Evolutionary conservation across 805 yeast species (phyloP), one percentile per base, ranked within the genome.

Genomic region (Torulaspora maleeae): DNA sequence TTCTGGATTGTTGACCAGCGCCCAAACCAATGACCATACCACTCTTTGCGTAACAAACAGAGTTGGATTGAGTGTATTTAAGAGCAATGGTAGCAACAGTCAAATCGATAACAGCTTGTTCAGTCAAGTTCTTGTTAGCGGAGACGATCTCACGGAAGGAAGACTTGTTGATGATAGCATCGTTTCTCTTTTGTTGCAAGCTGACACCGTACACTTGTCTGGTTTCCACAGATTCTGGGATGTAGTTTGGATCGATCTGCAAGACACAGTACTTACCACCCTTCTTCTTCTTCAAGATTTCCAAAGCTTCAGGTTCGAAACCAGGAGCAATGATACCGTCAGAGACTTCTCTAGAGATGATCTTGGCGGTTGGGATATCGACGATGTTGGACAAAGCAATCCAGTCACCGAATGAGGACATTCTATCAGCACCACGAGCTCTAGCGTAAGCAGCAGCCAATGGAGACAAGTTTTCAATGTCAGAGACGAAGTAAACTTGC

Each of bases 301-400:
- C 95, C 58, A 93, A 77, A 41, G 99, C 99, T 69, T 86, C 98
- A 54, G 86, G 86, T 61, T 83, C 85, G 71, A 73, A 93, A 50
- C 96, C 98, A 58, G 99, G 99, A 30, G 99, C 99, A 75, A 93
- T 88, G 50, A 93, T 95, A 78, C 99, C 99, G 68, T 93, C 99
- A 35, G 95, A 83, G 41, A 93, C 99, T 75, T 93, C 99, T 72
- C 87, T 88, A 45, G 97, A 86, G 67, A 93, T 93, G 71, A 93
- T 91, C 71, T 86, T 84, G 45, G 99, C 99, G 49, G 99, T 93
- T 64, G 96, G 88, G 44, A 85, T 74, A 69, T 93, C 99, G 56
- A 93, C 99, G 70, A 86, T 86, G 77, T 91, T 91, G 51, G 97
- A 89, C 54, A 93, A 77, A 38, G 99, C 99, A 63, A 93, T 93